phyloP scores from a whole-genome alignment of 306 rosid species.

The Cucurbita pepo region DNA sequence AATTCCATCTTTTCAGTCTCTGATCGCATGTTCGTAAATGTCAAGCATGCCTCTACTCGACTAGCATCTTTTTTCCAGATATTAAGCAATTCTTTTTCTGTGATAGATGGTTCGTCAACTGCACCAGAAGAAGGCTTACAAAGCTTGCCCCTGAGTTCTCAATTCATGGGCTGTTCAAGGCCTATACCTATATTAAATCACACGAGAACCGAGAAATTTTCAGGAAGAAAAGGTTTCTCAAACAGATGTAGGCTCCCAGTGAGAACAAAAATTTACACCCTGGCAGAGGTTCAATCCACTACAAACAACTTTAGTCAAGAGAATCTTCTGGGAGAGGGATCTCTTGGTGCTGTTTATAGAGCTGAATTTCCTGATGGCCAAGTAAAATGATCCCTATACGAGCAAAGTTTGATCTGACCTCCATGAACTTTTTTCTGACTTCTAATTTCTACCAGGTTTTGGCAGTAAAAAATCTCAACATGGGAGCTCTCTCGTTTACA shows the following conservation, averaged over 20 bases:
- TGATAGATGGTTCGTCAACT: constrained; percentile 21
- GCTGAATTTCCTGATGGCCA: constrained; percentile 71
- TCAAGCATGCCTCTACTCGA: neutral
- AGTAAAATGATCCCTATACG: constrained; percentile 17
- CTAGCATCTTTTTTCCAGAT: neutral
- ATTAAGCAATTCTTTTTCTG: neutral
- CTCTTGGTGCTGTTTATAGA: constrained; percentile 80
- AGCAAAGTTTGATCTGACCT: neutral
- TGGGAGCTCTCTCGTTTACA: constrained; percentile 39
- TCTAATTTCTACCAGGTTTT: constrained; percentile 27
- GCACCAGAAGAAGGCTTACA: constrained; percentile 35
- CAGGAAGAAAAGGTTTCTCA: constrained; percentile 48
- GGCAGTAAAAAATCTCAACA: constrained; percentile 64
- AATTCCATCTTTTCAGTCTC: neutral
- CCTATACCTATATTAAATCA: constrained; percentile 30
- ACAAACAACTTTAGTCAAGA: constrained; percentile 60
- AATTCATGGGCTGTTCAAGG: constrained; percentile 42
- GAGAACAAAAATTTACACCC: constrained; percentile 47
- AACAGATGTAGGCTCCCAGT: constrained; percentile 35
- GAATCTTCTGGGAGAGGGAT: constrained; percentile 72
- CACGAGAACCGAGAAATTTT: constrained; percentile 28
- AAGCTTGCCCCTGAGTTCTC: constrained; percentile 31
- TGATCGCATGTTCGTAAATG: neutral
- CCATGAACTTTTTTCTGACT: neutral
- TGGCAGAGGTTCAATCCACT: constrained; percentile 63